A percentile compares a stretch with the other conserved stretches of the same genome.
Evolutionary conservation across 2,329 filamentous ascomycete species (phyloP).

Genomic region (Exophiala viscosa): DNA sequence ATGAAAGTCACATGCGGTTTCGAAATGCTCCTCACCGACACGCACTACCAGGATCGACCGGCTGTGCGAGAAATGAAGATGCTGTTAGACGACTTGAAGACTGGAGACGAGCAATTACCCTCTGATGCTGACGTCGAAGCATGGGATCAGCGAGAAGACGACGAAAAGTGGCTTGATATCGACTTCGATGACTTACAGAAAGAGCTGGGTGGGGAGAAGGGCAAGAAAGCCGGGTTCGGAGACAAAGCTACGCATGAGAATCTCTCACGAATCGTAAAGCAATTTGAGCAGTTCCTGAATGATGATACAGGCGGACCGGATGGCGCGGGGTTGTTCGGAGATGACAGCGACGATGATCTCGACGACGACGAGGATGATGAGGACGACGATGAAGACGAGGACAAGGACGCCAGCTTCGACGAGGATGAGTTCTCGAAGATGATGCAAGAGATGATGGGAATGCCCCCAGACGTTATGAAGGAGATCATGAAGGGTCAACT

Average conservation of each 20-base stretch:
- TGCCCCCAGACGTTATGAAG: constrained; percentile 43
- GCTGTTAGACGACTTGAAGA: constrained; percentile 69
- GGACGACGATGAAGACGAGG: constrained; percentile 61
- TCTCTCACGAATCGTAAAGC: constrained; percentile 82
- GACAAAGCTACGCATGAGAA: constrained; percentile 50
- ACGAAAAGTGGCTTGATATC: constrained; percentile 89
- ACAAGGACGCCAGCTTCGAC: constrained; percentile 74
- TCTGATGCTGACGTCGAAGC: constrained; percentile 65
- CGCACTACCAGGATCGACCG: constrained; percentile 64
- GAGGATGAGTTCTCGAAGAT: constrained; percentile 80
- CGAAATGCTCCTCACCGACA: constrained; percentile 74
- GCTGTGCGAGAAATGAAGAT: constrained; percentile 71
- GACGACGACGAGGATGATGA: constrained; percentile 54
- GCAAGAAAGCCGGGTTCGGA: constrained; percentile 38
- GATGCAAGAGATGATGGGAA: constrained; percentile 90
- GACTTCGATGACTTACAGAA: constrained; percentile 83
- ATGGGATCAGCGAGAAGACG: constrained; percentile 72
- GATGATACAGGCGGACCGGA: constrained; percentile 78
- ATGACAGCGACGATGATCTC: constrained; percentile 55
- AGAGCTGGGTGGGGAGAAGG: constrained; percentile 59
- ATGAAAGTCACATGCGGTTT: constrained; percentile 91
- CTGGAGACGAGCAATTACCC: constrained; percentile 69
- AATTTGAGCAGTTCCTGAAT: constrained; percentile 89
- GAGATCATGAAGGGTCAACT: constrained; percentile 29
- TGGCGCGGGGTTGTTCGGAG: constrained; percentile 65